Conservation (phyloP, 495 filamentous ascomycete species). For the Xylaria scruposa region DNA sequence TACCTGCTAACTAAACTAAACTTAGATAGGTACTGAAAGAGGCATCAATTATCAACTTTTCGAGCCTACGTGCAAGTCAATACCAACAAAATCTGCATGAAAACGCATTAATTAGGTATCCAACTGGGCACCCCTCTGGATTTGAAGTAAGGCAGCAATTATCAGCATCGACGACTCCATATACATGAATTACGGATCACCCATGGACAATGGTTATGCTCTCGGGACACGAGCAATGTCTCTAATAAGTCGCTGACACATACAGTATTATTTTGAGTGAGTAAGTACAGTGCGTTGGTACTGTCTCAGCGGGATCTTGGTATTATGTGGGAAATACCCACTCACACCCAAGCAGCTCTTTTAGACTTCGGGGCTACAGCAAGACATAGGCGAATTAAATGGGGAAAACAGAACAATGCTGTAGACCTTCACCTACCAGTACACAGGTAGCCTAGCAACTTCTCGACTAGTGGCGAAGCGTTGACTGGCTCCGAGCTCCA, state of each 20-base stretch:
- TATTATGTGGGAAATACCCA: not conserved
- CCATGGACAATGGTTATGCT: not conserved
- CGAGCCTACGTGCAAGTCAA: not conserved
- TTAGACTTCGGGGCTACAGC: conserved; percentile 25
- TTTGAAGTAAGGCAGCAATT: not conserved
- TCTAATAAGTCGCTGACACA: not conserved
- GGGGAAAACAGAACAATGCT: conserved; percentile 4
- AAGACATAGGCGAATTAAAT: conserved; percentile 6
- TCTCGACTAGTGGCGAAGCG: not conserved
- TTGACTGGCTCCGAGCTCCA: conserved; percentile 7
- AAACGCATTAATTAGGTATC: not conserved
- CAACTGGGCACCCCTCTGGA: not conserved
- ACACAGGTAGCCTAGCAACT: conserved; percentile 2
- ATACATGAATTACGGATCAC: not conserved
- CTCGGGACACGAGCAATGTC: not conserved
- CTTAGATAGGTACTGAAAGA: not conserved
- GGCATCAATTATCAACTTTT: not conserved
- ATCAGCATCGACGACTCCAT: not conserved
- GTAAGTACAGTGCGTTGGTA: not conserved
- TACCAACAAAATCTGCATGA: not conserved
- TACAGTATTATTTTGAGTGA: not conserved
- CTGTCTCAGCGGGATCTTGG: not conserved
- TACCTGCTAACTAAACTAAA: not conserved
- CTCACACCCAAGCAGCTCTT: conserved; percentile 1
- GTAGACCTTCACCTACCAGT: conserved; percentile 5